Conservation (phyloP, 2,329 filamentous ascomycete species). For the Cladophialophora psammophila region DNA sequence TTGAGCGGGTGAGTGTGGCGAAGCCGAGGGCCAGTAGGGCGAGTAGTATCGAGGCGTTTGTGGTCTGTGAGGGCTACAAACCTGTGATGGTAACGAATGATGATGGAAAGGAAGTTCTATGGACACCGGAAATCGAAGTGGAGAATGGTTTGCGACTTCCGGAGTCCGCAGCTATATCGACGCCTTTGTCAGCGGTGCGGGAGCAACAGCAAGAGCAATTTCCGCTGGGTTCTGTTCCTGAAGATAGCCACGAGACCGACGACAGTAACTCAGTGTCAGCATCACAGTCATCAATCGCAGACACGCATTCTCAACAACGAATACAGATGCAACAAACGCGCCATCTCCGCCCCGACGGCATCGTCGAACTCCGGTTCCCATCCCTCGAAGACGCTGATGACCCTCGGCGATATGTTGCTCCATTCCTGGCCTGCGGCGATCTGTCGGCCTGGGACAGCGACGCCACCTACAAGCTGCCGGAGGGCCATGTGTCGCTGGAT, state of each 20-base stretch:
- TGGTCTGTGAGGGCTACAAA: constrained; percentile 92
- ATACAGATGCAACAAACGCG: constrained; percentile 39
- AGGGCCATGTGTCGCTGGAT: constrained; percentile 84
- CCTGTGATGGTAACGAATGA: constrained; percentile 53
- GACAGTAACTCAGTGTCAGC: not conserved
- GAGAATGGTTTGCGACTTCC: constrained; percentile 38
- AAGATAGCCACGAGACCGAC: not conserved
- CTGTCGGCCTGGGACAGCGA: constrained; percentile 94
- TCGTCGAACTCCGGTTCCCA: constrained; percentile 45
- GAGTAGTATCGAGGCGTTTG: constrained; percentile 95
- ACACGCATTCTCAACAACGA: not conserved
- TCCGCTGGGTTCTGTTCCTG: not conserved
- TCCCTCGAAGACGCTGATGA: constrained; percentile 51
- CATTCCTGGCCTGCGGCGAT: constrained; percentile 97
- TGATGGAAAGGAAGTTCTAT: constrained; percentile 25
- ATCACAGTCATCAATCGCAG: not conserved
- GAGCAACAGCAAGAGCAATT: not conserved
- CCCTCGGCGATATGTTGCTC: constrained; percentile 77
- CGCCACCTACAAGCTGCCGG: constrained; percentile 84
- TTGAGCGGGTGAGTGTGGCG: constrained; percentile 84
- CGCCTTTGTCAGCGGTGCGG: not conserved
- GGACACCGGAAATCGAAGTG: constrained; percentile 45
- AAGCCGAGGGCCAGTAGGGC: constrained; percentile 95
- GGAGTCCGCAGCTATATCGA: constrained; percentile 36
- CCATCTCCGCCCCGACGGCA: constrained; percentile 45